Percentiles rank a stretch among this genome's conserved stretches.
These are phyloP conservation scores for Aspergillus proliferans DNA, from an alignment of 2,329 filamentous ascomycete species.

Conservation along the genomic window DNA sequence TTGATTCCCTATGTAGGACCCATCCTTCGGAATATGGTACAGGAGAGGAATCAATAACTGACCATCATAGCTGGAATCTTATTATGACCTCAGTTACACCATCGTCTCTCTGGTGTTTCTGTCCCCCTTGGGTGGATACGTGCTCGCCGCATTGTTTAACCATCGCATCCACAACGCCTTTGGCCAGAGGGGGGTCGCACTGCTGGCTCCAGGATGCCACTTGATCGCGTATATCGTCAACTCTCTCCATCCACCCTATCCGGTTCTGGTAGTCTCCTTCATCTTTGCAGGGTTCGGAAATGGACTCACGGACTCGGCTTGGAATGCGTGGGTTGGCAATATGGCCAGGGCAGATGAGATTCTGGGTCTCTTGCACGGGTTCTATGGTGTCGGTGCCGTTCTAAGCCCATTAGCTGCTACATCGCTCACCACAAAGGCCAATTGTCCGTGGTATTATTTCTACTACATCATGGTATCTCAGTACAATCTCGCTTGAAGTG, in stretches of 20 bases:
- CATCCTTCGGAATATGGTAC: neutral
- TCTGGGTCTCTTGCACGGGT: conserved; percentile 64
- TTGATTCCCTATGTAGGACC: conserved; percentile 48
- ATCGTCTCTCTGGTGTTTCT: conserved; percentile 47
- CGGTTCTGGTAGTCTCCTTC: conserved; percentile 35
- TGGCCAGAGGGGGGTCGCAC: conserved; percentile 66
- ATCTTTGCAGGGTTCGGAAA: conserved; percentile 39
- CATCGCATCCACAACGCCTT: conserved; percentile 36
- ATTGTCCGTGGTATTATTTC: conserved; percentile 63
- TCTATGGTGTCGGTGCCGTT: conserved; percentile 68
- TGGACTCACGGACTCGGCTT: conserved; percentile 47
- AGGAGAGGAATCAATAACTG: neutral
- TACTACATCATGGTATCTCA: conserved; percentile 66
- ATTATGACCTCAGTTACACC: conserved; percentile 43
- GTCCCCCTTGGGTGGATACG: conserved; percentile 44
- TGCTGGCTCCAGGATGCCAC: conserved; percentile 52
- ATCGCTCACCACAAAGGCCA: conserved; percentile 60
- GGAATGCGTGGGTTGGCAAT: conserved; percentile 61
- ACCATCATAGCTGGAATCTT: conserved; percentile 36
- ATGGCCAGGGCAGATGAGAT: conserved; percentile 70
- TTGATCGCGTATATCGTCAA: conserved; percentile 33
- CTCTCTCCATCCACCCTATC: conserved; percentile 36
- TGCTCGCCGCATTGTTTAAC: conserved; percentile 41
- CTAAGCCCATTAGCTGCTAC: conserved; percentile 66
- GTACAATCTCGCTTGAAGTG: neutral